Base-by-base conservation (phyloP, 176 grass and related monocot genomes). In the Triticum timopheevii region DNA sequence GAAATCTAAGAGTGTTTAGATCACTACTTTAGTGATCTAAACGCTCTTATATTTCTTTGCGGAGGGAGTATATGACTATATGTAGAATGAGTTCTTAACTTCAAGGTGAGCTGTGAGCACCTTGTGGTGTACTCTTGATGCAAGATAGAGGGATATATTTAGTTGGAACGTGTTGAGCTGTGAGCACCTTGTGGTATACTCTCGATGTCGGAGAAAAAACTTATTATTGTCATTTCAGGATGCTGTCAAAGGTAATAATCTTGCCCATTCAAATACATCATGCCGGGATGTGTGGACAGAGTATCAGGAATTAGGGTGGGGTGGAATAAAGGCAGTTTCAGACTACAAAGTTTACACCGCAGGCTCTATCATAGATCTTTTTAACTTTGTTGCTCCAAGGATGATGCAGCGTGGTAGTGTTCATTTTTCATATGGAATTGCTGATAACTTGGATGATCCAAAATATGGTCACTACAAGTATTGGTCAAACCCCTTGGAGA, bases 401-500 rank as follows among this genome's bases (percentile, higher is more conserved):
- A 99, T 99, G 97, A 96, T 99, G 94, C 84, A 92, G 82, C 97
- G 97, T 85, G 97, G 97, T 84, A 93, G 85, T 87, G 85, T 86
- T 77, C 94, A 99, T 67, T 99, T 96, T 83, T 99, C 97, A 20
- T 93, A 93, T 87, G 94, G 97, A 54, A 94, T 99, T 85, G 97
- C 97, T 86, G 94, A 99, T 86, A 69, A 96, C 81, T 86, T 99
- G 82, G 94, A 99, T 83, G 92, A 99, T 83, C 92, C 88, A 22
- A 91, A 99, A 66, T 99, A 94, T 49, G 16, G 61, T 33, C 92
- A 99, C 67, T 94, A 99, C 80, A 99, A 94, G 82, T 99, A 99
- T 88, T 99, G 97, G 97, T 99, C 97, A 33, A 99, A 99, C 64
- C 97, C 97, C 73, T 87, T 99, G 87, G 97, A 99, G 69, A 99